Base-by-base conservation (phyloP, 495 filamentous ascomycete species). In the Penicillium bovifimosum region DNA sequence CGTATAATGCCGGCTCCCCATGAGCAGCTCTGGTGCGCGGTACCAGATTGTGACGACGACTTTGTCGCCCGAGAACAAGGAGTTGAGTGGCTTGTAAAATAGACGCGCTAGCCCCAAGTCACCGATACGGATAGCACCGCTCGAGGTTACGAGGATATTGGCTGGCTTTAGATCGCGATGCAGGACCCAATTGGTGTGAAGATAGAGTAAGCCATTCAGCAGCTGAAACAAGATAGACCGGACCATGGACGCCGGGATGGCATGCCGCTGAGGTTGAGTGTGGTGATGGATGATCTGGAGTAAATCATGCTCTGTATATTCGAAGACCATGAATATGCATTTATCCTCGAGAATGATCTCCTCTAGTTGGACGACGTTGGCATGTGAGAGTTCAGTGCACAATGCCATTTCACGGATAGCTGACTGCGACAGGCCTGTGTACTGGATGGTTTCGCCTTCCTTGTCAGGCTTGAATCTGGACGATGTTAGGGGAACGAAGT, bases 41-140 rank as follows among this genome's bases (percentile, higher is more conserved):
- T 99, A 99, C 93, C 93, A 99, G 52, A 99, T 99, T 0, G 93
- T 99, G 10, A 99, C 93, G 36, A 99, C 93, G 1, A 99, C 93
- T 65, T 99, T 99, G 64, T 99, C 93, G 46, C 95, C 93, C 33
- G 79, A 86, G 75, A 88, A 99, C 5, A 99, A 81, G 0, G 86
- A 87, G 58, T 95, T 87, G 8, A 96, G 74, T 0, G 93, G 93
- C 59, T 96, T 96, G 71, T 93, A 86, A 70, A 96, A 97, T 3
- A 97, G 75, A 10, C 93, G 85, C 1, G 92, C 92, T 2, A 98
- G 79, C 7, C 92, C 92, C 6, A 98, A 75, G 68, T 98, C 92
- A 27, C 92, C 92, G 56, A 98, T 92, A 59, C 91, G 90, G 57
- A 98, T 90, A 48, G 88, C 87, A 13, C 92, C 92, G 38, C 73